Evolutionary conservation across 495 filamentous ascomycete species (phyloP), one percentile per base, ranked within the genome.

Genomic region (Ramalina intermedia): DNA sequence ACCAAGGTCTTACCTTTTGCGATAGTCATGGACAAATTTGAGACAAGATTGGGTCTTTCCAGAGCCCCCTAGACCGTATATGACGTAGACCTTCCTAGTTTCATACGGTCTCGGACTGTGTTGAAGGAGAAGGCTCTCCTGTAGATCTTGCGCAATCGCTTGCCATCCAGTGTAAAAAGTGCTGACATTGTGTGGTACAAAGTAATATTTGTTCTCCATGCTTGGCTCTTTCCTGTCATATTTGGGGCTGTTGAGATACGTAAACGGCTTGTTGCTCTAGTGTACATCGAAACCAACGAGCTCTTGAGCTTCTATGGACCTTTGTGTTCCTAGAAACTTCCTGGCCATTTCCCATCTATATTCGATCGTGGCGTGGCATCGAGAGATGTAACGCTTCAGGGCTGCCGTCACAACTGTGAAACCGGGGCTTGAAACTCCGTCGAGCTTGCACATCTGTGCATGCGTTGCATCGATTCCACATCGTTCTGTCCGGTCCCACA

Each of bases 11-110:
- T 62, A 72, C 24, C 66, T 70, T 11, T 56, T 44, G 23, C 56
- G 49, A 46, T 63, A 48, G 29, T 66, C 58, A 46, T 63, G 48
- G 4, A 59, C 65, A 55, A 60, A 68, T 51, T 67, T 69, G 53
- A 58, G 60, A 49, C 55, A 58, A 44, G 64, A 53, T 48, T 69
- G 63, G 13, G 58, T 67, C 49, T 70, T 71, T 8, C 67, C 66
- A 41, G 63, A 56, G 6, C 66, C 67, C 14, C 65, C 62, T 17
- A 68, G 43, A 5, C 64, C 64, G 45, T 61, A 58, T 12, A 66
- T 45, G 47, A 66, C 58, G 55, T 60, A 66, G 17, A 54, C 56
- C 35, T 50, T 53, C 41, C 61, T 55, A 12, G 7, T 36, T 12
- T 21, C 23, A 17, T 26, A 16, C 6, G 42, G 21, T 23, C 24